Conservation (phyloP, 2,329 filamentous ascomycete species). For the Alternaria panax region DNA sequence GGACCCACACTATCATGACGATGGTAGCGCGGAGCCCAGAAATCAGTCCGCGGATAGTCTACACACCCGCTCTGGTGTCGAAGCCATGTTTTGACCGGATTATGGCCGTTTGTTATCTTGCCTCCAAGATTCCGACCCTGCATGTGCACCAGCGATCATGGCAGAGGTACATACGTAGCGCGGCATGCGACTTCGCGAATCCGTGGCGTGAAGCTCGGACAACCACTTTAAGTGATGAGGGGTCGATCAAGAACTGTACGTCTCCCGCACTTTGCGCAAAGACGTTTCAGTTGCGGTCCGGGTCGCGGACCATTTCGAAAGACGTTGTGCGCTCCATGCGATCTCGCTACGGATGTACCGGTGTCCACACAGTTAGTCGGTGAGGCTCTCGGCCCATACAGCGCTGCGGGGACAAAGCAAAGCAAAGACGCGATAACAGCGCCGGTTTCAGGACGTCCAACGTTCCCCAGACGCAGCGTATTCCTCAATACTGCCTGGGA, state of each 20-base stretch:
- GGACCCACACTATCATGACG: slow-evolving; percentile 22
- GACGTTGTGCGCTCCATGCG: slow-evolving; percentile 24
- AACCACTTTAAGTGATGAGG: slow-evolving; percentile 38
- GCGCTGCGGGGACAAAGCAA: slow-evolving; percentile 38
- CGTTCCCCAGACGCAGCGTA: slow-evolving; percentile 14
- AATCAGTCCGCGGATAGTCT: slow-evolving; percentile 12
- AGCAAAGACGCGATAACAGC: slow-evolving; percentile 27
- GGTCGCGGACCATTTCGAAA: slow-evolving; percentile 32
- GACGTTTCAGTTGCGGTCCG: slow-evolving; percentile 21
- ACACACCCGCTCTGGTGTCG: slow-evolving; percentile 7
- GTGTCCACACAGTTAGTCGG: slow-evolving; percentile 39
- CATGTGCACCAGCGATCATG: slow-evolving; percentile 39
- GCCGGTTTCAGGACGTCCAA: slow-evolving; percentile 13
- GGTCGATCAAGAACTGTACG: slow-evolving; percentile 32
- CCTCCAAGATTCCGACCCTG: slow-evolving; percentile 30
- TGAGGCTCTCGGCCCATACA: slow-evolving; percentile 38
- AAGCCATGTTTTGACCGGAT: slow-evolving; percentile 2
- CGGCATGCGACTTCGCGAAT: slow-evolving; percentile 34
- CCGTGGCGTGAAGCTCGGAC: slow-evolving; percentile 30
- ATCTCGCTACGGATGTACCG: slow-evolving; percentile 38
- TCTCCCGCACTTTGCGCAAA: slow-evolving; percentile 41
- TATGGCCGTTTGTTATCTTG: slow-evolving; percentile 19
- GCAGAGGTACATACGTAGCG: slow-evolving; percentile 40
- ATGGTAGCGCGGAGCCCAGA: slow-evolving; percentile 21
- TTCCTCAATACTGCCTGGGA: slow-evolving; percentile 22